These are phyloP conservation scores for Haplosporangium sp. DNA, from an alignment of 371 early-diverging fungal genomes.

Conservation along the genomic window DNA sequence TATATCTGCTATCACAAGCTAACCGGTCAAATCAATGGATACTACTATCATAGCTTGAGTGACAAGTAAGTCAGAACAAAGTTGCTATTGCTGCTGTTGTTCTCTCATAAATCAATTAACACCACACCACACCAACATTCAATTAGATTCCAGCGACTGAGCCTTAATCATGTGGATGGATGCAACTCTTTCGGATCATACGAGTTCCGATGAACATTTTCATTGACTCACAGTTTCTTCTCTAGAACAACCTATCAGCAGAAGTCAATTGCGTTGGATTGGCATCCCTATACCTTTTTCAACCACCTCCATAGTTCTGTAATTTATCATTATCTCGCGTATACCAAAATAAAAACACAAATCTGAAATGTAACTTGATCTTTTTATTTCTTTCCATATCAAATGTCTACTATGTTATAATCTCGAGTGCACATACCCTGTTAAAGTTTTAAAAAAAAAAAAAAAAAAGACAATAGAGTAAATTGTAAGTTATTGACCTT, in stretches of 20 bases:
- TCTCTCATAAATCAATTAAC: too few species aligned
- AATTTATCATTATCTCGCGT: not conserved
- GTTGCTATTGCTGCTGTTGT: too few species aligned
- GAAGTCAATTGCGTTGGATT: not conserved
- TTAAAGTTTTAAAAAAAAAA: too few species aligned
- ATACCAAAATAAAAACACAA: not conserved
- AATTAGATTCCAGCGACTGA: conserved; percentile 82
- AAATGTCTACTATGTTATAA: too few species aligned
- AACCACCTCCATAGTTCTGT: not conserved
- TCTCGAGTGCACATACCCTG: too few species aligned
- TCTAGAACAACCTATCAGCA: not conserved
- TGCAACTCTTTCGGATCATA: conserved; percentile 63
- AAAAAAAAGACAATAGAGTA: not conserved
- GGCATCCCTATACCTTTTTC: not conserved
- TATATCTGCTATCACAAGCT: conserved; percentile 89
- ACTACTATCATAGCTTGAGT: conserved; percentile 77
- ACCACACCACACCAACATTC: not conserved
- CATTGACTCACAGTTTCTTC: not conserved
- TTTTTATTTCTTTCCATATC: not conserved
- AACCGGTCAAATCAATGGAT: conserved; percentile 83
- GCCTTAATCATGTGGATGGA: conserved; percentile 73
- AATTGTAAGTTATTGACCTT: not conserved
- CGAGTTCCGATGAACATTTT: conserved; percentile 69
- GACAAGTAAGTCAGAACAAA: conserved; percentile 31
- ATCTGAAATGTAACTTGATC: not conserved